A percentile compares a stretch with the other conserved stretches of the same genome.
phyloP scores from a whole-genome alignment of 306 rosid species.

The Quercus suber region DNA sequence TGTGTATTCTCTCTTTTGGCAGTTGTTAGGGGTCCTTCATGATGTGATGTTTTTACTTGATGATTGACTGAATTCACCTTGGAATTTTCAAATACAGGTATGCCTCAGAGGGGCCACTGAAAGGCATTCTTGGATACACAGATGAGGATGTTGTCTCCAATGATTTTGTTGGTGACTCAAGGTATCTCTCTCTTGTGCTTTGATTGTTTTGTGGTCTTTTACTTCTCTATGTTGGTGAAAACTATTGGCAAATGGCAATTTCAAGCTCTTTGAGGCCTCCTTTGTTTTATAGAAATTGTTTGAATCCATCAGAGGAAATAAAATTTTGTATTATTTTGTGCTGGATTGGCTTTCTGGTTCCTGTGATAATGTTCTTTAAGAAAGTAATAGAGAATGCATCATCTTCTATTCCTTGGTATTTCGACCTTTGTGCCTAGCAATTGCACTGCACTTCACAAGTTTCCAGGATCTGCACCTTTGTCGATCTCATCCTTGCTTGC shows the following conservation, averaged over 20 bases:
- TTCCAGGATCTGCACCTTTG: not conserved
- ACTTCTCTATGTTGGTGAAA: not conserved
- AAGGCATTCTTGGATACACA: slow-evolving; percentile 94
- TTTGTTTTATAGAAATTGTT: not conserved
- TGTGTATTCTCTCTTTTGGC: not conserved
- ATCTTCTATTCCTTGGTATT: not conserved
- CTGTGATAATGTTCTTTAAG: not conserved
- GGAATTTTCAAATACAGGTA: slow-evolving; percentile 39
- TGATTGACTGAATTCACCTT: not conserved
- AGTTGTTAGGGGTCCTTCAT: not conserved
- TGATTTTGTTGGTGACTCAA: slow-evolving; percentile 92
- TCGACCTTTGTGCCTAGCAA: too few relatives aligned
- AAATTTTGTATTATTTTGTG: not conserved
- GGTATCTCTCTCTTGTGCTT: slow-evolving; percentile 37
- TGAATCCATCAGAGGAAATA: not conserved
- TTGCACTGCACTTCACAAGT: too few relatives aligned
- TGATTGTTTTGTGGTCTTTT: not conserved
- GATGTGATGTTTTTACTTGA: not conserved
- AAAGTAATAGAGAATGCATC: not conserved
- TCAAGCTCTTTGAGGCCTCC: not conserved
- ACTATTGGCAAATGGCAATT: not conserved
- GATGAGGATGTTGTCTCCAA: slow-evolving; percentile 97
- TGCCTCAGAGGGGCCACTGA: slow-evolving; percentile 84
- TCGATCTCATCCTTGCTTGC: not conserved
- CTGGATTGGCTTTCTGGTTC: not conserved